Evolutionary conservation across 73 alveolate species (phyloP), one percentile per base, ranked within the genome.

Genomic region (Symbiodinium natans): DNA sequence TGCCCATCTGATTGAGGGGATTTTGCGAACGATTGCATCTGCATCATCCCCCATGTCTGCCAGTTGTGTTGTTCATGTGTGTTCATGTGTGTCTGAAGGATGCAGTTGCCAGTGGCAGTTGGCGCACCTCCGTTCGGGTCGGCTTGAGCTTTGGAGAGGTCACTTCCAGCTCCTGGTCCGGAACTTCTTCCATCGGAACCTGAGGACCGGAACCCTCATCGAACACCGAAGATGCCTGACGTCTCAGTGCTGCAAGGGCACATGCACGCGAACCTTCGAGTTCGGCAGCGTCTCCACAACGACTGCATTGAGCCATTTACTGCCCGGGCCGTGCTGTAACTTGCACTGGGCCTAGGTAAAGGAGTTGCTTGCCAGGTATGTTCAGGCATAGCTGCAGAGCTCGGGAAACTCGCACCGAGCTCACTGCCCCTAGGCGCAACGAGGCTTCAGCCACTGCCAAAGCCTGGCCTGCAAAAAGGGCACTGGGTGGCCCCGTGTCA

Each of bases 131-230:
- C 41, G 52, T 90, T 15, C 97, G 31, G n/a, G 97, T 82, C 40
- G 97, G 97, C 77, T 90, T 90, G 17, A 90, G 52, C 89, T 90
- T 90, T 71, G 87, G 77, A 82, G 97, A 90, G 77, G 97, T 90
- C 56, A 90, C 97, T 42, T 90, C 97, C 41, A 90, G 41, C 77
- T 90, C 97, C n/a, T 90, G 97, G 82, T 90, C 97, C 13, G 97
- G 97, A 7, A 71, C 97, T 52, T 90, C 97, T 15, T 90, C 97
- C 97, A 90, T 90, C 3, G 97, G 97, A 27, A 90, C 97, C 97
- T 88, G 95, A 43, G 33, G 23, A 23, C 17, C 3, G 71, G 23
- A 29, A 15, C 71, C 6, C 21, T 21, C 68, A 52, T 56, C 75
- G 31, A 25, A 56, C 59, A 9, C 31, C 36, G 19, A 25, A 21